A percentile compares a stretch with the other conserved stretches of the same genome.
Conservation (phyloP, 345 rosid species). For the Moricandia arvensis region DNA sequence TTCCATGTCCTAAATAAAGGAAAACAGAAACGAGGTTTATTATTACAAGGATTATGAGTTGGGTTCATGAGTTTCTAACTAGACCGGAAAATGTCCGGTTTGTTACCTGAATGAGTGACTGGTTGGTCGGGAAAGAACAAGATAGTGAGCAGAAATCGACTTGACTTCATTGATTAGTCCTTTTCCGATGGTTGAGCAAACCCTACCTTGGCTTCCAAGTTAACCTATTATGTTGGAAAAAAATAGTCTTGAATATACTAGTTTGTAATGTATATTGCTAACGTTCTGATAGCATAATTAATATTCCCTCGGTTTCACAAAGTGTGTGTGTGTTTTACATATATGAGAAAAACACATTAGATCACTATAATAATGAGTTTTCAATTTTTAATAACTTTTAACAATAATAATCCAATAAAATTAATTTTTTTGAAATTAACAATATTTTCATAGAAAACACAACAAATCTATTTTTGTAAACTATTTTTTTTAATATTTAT, state of each 20-base stretch:
- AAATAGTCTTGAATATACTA: not conserved
- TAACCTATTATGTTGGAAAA: conserved; percentile 46
- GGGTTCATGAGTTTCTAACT: not conserved
- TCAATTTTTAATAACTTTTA: no score
- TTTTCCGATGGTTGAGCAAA: conserved; percentile 55
- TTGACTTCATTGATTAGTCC: conserved; percentile 72
- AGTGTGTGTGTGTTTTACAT: no score
- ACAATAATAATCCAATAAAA: no score
- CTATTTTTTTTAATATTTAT: no score
- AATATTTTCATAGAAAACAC: no score
- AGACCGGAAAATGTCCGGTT: not conserved
- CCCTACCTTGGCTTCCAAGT: conserved; percentile 85
- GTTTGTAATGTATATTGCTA: not conserved
- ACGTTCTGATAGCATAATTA: not conserved
- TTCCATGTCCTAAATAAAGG: conserved; percentile 45
- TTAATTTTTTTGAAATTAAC: no score
- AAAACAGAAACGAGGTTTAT: not conserved
- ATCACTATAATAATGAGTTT: no score
- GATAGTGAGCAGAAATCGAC: conserved; percentile 67
- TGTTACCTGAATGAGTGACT: conserved; percentile 30
- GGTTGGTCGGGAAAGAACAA: conserved; percentile 62
- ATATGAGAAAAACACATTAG: no score
- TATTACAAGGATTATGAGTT: not conserved
- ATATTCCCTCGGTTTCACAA: no score
- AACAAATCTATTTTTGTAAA: no score